These are phyloP conservation scores for Colletotrichum truncatum DNA, from an alignment of 2,329 filamentous ascomycete genomes.

Conservation along the genomic window DNA sequence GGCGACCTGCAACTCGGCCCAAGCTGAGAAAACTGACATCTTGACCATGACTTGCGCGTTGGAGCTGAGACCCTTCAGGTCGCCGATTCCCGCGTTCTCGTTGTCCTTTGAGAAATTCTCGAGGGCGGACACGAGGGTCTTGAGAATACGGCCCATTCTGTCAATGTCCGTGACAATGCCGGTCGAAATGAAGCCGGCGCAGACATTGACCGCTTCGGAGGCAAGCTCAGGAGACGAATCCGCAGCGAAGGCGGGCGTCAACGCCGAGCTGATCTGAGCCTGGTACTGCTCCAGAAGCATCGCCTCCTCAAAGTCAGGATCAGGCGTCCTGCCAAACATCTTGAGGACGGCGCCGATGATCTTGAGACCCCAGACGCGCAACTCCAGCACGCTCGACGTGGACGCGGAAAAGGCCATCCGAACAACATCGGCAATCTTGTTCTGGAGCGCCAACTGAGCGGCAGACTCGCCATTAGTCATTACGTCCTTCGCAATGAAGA, in stretches of 20 bases:
- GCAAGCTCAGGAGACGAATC: slow-evolving; percentile 97
- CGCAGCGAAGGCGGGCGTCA: slow-evolving; percentile 94
- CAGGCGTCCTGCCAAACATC: slow-evolving; percentile 94
- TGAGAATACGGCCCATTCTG: slow-evolving; percentile 97
- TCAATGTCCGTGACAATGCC: slow-evolving; percentile 98
- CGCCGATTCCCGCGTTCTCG: slow-evolving; percentile 88
- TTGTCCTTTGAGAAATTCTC: slow-evolving; percentile 89
- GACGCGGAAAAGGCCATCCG: slow-evolving; percentile 98
- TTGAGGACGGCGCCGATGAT: slow-evolving; percentile 94
- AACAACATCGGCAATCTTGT: slow-evolving; percentile 89
- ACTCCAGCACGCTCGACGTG: slow-evolving; percentile 88
- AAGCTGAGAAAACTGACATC: slow-evolving; percentile 95
- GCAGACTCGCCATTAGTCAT: slow-evolving; percentile 80
- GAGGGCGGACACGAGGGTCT: slow-evolving; percentile 87
- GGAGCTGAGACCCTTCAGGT: slow-evolving; percentile 89
- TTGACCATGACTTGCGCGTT: slow-evolving; percentile 99
- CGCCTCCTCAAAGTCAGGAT: slow-evolving; percentile 97
- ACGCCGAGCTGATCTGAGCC: slow-evolving; percentile 94
- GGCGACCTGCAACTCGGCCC: slow-evolving; percentile 96
- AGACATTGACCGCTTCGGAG: slow-evolving; percentile 95
- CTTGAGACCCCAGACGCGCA: slow-evolving; percentile 90
- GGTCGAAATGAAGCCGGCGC: slow-evolving; percentile 96
- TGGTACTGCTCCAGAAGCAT: slow-evolving; percentile 98
- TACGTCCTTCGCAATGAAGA: slow-evolving; percentile 80
- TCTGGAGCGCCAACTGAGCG: slow-evolving; percentile 82